Evolutionary conservation across 768 basidiomycete species (phyloP).

Genomic region (Leucosporidium scottii): DNA sequence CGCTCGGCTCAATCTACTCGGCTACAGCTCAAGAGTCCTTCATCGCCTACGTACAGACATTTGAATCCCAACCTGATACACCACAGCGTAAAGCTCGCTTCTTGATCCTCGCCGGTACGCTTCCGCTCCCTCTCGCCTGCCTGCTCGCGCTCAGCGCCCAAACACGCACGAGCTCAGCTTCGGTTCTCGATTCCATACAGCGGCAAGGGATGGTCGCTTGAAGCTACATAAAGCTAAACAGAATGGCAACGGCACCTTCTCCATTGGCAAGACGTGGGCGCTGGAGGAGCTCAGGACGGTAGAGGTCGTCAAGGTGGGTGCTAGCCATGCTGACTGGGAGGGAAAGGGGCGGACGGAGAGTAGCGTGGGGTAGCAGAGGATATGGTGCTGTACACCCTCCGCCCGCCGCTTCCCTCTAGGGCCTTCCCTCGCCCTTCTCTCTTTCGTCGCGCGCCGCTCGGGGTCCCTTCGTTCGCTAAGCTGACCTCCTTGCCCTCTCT

Average conservation of each 20-base stretch:
- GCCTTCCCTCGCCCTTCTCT: not conserved
- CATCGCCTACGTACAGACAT: slow-evolving; percentile 27
- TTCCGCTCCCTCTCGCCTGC: not conserved
- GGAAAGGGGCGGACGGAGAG: too few relatives aligned
- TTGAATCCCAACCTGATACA: slow-evolving; percentile 17
- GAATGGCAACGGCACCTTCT: slow-evolving; percentile 88
- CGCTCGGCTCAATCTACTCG: not conserved
- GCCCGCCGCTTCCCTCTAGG: not conserved
- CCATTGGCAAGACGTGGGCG: slow-evolving; percentile 94
- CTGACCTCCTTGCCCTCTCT: too few relatives aligned
- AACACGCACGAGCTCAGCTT: not conserved
- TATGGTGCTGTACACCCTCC: not conserved
- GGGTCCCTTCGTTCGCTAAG: too few relatives aligned
- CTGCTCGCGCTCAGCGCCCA: not conserved
- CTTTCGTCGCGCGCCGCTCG: not conserved
- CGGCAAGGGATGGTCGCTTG: slow-evolving; percentile 57
- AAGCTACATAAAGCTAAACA: slow-evolving; percentile 89
- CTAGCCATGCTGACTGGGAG: not conserved
- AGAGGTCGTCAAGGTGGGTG: slow-evolving; percentile 62
- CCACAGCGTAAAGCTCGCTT: slow-evolving; percentile 22
- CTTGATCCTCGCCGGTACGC: slow-evolving; percentile 29
- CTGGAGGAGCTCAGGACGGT: slow-evolving; percentile 71
- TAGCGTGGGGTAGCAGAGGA: too few relatives aligned
- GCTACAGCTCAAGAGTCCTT: slow-evolving; percentile 20
- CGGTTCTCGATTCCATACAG: slow-evolving; percentile 45